Base-by-base conservation (phyloP, 2,329 filamentous ascomycete species). In the Blumeria hordei region DNA sequence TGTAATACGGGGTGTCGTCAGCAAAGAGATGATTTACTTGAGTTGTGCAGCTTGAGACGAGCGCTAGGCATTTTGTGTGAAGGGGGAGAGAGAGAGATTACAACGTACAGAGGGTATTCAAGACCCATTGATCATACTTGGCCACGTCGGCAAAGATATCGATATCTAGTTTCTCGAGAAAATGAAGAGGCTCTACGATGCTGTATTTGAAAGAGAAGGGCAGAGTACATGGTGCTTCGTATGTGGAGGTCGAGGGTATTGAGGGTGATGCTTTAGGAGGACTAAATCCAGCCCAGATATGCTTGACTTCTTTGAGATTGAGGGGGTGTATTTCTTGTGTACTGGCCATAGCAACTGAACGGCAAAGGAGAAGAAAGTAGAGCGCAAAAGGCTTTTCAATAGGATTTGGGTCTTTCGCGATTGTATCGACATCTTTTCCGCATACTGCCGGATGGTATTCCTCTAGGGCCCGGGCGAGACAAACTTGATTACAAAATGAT, bases 81-180 rank as follows among this genome's bases (percentile, higher is more conserved):
- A 9, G n/a, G 9, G n/a, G n/a, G 9, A 18, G 41, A 16, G n/a
- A 16, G 21, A 9, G 9, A 16, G 37, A 45, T 16, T 12, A n/a
- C 18, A 18, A 47, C 44, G n/a, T 47, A 54, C 37, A 94, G 5
- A 95, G 74, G 0, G 88, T 94, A 68, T 96, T 94, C 64, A 94
- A 76, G 14, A 95, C 75, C 85, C 85, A 92, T 6, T 83, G 68
- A 61, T 88, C 84, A 65, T 84, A 81, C 28, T 71, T 67, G 8
- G 69, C 68, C 3, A 80, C 66, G 0, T 69, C 69, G 12, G 70
- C 72, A 65, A 82, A 90, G 54, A 88, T 80, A 64, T 90, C 81
- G 55, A 90, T 72, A 60, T 88, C 83, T 81, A 92, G 87, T 67
- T 86, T 87, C 66, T 88, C 83, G 14, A 92, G 74, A 35, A 90